Percentiles rank a stretch among this genome's conserved stretches.
phyloP scores from a whole-genome alignment of 768 basidiomycete species.

The Amanita exitialis region DNA sequence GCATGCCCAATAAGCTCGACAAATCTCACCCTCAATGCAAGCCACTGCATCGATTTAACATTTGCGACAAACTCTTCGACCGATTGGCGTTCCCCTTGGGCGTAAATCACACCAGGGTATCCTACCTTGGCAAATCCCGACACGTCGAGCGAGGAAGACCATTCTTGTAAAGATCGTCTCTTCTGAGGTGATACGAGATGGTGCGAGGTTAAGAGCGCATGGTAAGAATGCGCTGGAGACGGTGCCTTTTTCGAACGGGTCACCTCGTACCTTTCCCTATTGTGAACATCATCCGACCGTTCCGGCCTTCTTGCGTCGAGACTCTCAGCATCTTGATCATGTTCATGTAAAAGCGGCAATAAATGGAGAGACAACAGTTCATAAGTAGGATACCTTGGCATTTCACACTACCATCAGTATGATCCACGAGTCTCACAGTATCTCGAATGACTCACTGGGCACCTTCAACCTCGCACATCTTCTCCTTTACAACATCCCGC shows the following conservation, averaged over 20 bases:
- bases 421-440: neutral
- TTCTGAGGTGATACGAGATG: constrained; percentile 59
- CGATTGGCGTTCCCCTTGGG: constrained; percentile 39
- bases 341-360: constrained; percentile 42
- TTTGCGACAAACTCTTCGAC: constrained; percentile 57
- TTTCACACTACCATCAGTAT: neutral
- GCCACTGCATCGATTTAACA: constrained; percentile 72
- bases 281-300: neutral
- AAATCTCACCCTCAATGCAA: constrained; percentile 57
- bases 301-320: neutral
- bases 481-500: constrained; percentile 30
- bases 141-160: constrained; percentile 44
- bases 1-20: constrained; percentile 29
- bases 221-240: constrained; percentile 21
- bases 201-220: constrained; percentile 65
- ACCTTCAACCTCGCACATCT: constrained; percentile 22
- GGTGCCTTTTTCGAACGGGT: neutral
- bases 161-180: constrained; percentile 43
- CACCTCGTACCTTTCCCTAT: no score
- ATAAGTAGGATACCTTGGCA: constrained; percentile 47
- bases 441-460: constrained; percentile 18
- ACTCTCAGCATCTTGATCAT: constrained; percentile 16
- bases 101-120: constrained; percentile 69
- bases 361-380: constrained; percentile 49
- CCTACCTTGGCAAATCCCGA: constrained; percentile 67